Conservation (phyloP, 169 alveolate species). For the Plasmodium knowlesi region DNA sequence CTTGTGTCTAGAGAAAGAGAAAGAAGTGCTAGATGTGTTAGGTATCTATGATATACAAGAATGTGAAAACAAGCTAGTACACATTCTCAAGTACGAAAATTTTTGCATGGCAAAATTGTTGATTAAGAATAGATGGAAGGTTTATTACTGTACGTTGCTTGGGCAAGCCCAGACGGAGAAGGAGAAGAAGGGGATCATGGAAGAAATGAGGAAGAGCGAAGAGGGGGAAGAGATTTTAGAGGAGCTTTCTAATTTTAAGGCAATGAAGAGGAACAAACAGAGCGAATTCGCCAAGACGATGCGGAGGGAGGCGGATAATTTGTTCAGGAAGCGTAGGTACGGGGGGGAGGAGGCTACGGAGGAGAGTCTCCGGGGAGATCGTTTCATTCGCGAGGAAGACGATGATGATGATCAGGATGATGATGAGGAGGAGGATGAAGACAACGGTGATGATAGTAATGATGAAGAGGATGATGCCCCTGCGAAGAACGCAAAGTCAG, state of each 20-base stretch:
- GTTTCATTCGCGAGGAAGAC: constrained; percentile 49
- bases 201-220: constrained; percentile 85
- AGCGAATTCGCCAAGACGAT: constrained; percentile 84
- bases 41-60: constrained; percentile 92
- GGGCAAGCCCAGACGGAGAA: constrained; percentile 95
- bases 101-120: constrained; percentile 92
- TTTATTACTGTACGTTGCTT: constrained; percentile 92
- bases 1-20: constrained; percentile 91
- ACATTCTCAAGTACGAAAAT: constrained; percentile 92
- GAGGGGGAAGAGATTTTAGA: constrained; percentile 91
- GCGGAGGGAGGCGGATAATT: constrained; percentile 87
- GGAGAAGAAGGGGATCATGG: constrained; percentile 88
- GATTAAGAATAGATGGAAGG: constrained; percentile 90
- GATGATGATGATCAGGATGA: neutral
- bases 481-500: neutral
- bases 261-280: constrained; percentile 82
- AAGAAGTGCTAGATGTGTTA: constrained; percentile 87
- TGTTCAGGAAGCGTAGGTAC: constrained; percentile 76
- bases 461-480: neutral
- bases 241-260: constrained; percentile 84
- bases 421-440: constrained; percentile 21
- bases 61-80: constrained; percentile 93
- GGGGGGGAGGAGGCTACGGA: neutral
- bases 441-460: constrained; percentile 43
- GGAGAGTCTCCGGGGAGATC: neutral